These are phyloP conservation scores for Ogataea sp. DNA, from an alignment of 805 yeast species.

Conservation along the genomic window DNA sequence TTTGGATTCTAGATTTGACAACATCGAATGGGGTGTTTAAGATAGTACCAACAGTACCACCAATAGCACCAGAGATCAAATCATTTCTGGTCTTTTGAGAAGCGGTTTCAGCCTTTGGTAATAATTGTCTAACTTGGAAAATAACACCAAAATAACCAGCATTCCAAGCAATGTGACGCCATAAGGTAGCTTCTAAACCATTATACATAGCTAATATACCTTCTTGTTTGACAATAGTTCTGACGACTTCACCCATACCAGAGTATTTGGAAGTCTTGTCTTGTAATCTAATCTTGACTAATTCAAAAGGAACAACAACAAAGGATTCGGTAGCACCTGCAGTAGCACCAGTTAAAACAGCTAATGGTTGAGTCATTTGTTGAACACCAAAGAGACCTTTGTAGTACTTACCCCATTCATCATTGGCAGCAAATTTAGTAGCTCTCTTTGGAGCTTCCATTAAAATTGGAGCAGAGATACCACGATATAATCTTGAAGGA, in stretches of 20 bases:
- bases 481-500: slow-evolving; percentile 74
- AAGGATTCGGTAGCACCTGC: slow-evolving; percentile 97
- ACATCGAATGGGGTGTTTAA: slow-evolving; percentile 96
- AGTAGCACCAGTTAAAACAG: slow-evolving; percentile 91
- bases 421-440: slow-evolving; percentile 96
- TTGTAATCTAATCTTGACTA: slow-evolving; percentile 91
- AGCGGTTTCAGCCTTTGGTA: slow-evolving; percentile 70
- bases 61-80: slow-evolving; percentile 86
- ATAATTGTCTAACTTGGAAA: slow-evolving; percentile 69
- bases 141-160: slow-evolving; percentile 97
- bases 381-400: slow-evolving; percentile 59
- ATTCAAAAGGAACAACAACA: slow-evolving; percentile 96
- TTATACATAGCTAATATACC: slow-evolving; percentile 82
- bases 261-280: slow-evolving; percentile 76
- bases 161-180: slow-evolving; percentile 97
- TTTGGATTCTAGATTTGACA: slow-evolving; percentile 93
- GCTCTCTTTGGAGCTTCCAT: slow-evolving; percentile 99
- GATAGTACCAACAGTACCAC: slow-evolving; percentile 96
- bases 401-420: slow-evolving; percentile 89
- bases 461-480: slow-evolving; percentile 90
- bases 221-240: slow-evolving; percentile 60
- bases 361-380: slow-evolving; percentile 70
- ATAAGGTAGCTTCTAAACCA: slow-evolving; percentile 93
- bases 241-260: slow-evolving; percentile 78
- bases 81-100: slow-evolving; percentile 79